Conservation (phyloP, 2,329 filamentous ascomycete genomes). For the Myriosclerotinia duriaeana region DNA sequence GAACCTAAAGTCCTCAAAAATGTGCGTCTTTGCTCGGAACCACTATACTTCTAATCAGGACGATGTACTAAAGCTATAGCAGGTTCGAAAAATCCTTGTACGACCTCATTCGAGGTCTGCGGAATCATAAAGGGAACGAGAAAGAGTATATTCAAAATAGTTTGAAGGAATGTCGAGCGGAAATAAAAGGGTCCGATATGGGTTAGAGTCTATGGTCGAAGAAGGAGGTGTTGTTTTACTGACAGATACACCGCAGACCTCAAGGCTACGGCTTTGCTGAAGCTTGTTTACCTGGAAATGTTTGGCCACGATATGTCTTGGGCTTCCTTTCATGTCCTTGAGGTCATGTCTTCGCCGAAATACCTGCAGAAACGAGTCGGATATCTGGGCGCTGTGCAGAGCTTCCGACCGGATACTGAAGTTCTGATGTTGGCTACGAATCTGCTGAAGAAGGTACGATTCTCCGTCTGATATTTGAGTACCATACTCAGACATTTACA, state of each 20-base stretch:
- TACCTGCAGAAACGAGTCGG: constrained; percentile 94
- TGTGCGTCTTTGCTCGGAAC: constrained; percentile 24
- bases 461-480: not conserved
- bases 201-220: constrained; percentile 50
- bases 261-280: constrained; percentile 93
- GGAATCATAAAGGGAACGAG: constrained; percentile 93
- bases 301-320: constrained; percentile 99
- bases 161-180: constrained; percentile 90
- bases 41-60: not conserved
- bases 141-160: constrained; percentile 92
- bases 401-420: constrained; percentile 91
- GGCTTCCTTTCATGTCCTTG: constrained; percentile 96
- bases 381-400: constrained; percentile 93
- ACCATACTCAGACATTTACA: constrained; percentile 39
- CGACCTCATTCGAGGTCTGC: constrained; percentile 94
- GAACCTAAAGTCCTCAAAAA: constrained; percentile 20
- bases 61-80: constrained; percentile 23
- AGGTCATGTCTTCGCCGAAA: constrained; percentile 97
- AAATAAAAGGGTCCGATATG: constrained; percentile 93
- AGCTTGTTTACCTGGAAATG: constrained; percentile 98
- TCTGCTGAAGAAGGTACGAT: constrained; percentile 79
- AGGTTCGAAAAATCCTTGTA: constrained; percentile 99
- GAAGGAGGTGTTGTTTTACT: constrained; percentile 19
- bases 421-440: constrained; percentile 98
- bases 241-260: constrained; percentile 58